Evolutionary conservation across 2,329 filamentous ascomycete species (phyloP).

Genomic region (Diaporthe capsici): DNA sequence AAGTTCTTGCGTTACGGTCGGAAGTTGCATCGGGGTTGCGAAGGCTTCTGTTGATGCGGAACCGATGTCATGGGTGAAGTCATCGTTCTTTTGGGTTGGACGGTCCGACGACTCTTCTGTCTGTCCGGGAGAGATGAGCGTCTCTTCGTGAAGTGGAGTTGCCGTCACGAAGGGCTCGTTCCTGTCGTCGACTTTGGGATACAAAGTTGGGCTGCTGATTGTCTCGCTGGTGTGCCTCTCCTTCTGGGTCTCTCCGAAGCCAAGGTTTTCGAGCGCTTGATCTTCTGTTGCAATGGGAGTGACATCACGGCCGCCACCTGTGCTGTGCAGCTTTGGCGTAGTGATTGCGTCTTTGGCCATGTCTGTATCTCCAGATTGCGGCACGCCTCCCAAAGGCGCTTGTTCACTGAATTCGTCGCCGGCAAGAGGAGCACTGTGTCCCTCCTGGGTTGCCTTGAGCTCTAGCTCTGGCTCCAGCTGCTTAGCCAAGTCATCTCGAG

Average conservation of each 20-base stretch:
- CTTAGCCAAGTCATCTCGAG: neutral
- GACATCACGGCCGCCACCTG: neutral
- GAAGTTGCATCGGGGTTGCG: slow-evolving; percentile 28
- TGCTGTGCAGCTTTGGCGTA: neutral
- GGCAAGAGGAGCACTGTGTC: neutral
- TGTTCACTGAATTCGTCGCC: neutral
- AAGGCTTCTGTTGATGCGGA: slow-evolving; percentile 26
- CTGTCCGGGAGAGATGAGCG: neutral
- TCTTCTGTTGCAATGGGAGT: slow-evolving; percentile 18
- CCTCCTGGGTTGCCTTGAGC: neutral
- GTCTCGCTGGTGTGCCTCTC: neutral
- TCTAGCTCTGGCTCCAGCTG: neutral
- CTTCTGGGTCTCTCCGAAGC: slow-evolving; percentile 13
- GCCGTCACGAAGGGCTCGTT: slow-evolving; percentile 15
- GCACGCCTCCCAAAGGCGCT: too few relatives aligned
- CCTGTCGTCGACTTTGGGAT: slow-evolving; percentile 11
- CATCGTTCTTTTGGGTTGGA: neutral
- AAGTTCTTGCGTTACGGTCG: neutral
- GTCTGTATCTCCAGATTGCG: neutral
- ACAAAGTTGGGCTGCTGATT: slow-evolving; percentile 20
- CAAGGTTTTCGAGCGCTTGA: slow-evolving; percentile 33
- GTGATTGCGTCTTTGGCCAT: neutral
- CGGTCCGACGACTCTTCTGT: neutral
- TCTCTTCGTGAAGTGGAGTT: neutral
- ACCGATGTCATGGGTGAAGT: neutral